Base-by-base conservation (phyloP, 1,284 basidiomycete genomes). In the Pascua sp. region DNA sequence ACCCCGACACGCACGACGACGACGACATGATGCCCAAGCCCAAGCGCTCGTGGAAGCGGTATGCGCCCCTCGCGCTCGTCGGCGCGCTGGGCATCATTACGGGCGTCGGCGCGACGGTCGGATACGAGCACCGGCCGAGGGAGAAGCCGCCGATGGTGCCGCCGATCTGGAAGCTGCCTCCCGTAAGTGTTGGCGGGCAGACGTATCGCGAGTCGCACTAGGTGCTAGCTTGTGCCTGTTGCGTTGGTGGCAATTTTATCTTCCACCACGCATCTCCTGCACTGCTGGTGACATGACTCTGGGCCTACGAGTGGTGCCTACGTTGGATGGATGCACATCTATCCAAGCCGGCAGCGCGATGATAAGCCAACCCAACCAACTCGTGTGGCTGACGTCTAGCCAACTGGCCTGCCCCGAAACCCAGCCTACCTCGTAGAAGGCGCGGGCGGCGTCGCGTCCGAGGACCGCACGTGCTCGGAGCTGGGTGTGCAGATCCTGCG, bases 381-480 rank as follows among this genome's bases (percentile, higher is more conserved):
- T 37, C 24, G 49, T 37, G 4, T 40, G 43, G 48, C 47, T 60
- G 38, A 60, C 48, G 11, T 2, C 47, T 53, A 77, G 70, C 76
- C 76, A 5, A 76, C 71, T 0, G 76, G 74, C 44, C 63, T 75
- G 38, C 76, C 75, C 1, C 71, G 80, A 32, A 92, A 92, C 65
- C 86, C 86, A 1, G 85, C 87, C 12, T 90, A 87, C 66, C 81
- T 91, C 41, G 82, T 88, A 46, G 78, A 84, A 58, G 91, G 87
- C 0, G 79, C 80, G 32, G 93, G 89, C 5, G 92, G 90, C 2
- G 91, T 96, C 16, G 91, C 93, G 2, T 82, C 86, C 45, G 93
- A 96, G 79, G 90, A 93, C 73, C 81, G 81, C 61, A 79, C 85
- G 17, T 96, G 93, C 74, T 93, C 90, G 8, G 77, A 88, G 47